phyloP scores from a whole-genome alignment of 805 yeast genomes.

The Kluyveromyces aestuarii region DNA sequence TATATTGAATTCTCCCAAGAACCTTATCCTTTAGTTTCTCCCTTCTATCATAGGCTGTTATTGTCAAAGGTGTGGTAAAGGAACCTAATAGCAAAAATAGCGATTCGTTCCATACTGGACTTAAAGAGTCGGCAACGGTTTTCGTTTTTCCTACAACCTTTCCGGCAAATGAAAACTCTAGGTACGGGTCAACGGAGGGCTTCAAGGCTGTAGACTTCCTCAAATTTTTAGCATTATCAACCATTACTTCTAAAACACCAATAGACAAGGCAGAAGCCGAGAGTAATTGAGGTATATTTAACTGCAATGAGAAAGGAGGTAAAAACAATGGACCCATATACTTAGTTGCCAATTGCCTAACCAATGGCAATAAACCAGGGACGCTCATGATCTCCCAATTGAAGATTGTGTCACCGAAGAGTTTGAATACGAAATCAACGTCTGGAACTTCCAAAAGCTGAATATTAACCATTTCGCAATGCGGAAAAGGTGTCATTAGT shows the following conservation, averaged over 20 bases:
- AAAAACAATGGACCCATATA: constrained; percentile 84
- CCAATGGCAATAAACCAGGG: constrained; percentile 80
- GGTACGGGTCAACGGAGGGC: constrained; percentile 85
- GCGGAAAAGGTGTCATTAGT: constrained; percentile 88
- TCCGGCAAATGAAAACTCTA: constrained; percentile 56
- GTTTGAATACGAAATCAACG: constrained; percentile 70
- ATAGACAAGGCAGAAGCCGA: constrained; percentile 82
- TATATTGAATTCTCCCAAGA: constrained; percentile 69
- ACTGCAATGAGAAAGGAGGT: constrained; percentile 85
- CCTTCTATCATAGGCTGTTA: constrained; percentile 69
- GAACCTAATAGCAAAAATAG: constrained; percentile 60
- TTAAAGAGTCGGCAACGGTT: constrained; percentile 53
- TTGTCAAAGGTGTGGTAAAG: constrained; percentile 72
- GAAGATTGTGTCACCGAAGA: constrained; percentile 71
- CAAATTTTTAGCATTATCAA: constrained; percentile 59
- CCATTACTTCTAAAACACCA: constrained; percentile 71
- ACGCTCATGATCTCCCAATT: constrained; percentile 80
- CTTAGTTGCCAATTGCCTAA: constrained; percentile 76
- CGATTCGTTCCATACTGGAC: constrained; percentile 82
- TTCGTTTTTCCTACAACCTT: constrained; percentile 58
- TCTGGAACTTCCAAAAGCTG: constrained; percentile 81
- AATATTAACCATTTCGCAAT: constrained; percentile 81
- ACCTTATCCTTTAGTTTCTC: constrained; percentile 63
- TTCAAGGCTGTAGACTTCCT: constrained; percentile 58
- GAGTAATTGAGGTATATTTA: constrained; percentile 83